Evolutionary conservation across 768 basidiomycete genomes (phyloP).

Genomic region (Calocybe indica): DNA sequence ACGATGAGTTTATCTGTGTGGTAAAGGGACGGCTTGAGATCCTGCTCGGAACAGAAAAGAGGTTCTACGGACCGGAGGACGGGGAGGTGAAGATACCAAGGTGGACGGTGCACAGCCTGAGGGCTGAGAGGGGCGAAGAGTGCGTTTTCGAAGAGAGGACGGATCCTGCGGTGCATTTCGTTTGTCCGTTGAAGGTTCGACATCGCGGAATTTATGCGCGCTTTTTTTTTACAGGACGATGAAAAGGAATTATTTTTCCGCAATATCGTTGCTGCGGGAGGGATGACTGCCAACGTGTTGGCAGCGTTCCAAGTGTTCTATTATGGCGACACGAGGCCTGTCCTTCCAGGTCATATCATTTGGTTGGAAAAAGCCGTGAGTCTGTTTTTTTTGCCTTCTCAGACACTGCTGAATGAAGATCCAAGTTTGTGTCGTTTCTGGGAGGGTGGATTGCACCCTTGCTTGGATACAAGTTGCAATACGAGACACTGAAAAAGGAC

Average conservation of each 20-base stretch:
- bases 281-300: slow-evolving; percentile 10
- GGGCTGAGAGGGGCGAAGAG: slow-evolving; percentile 18
- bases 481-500: slow-evolving; percentile 2
- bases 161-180: slow-evolving; percentile 20
- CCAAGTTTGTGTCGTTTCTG: slow-evolving; percentile 19
- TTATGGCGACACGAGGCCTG: slow-evolving; percentile 19
- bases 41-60: slow-evolving; percentile 13
- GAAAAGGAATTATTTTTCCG: slow-evolving; percentile 29
- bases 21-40: slow-evolving; percentile 23
- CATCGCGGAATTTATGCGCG: neutral
- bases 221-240: slow-evolving; percentile 14
- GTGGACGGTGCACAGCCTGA: slow-evolving; percentile 20
- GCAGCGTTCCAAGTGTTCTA: slow-evolving; percentile 17
- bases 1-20: slow-evolving; percentile 26
- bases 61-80: slow-evolving; percentile 21
- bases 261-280: slow-evolving; percentile 17
- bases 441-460: slow-evolving; percentile 19
- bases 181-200: neutral
- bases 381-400: neutral
- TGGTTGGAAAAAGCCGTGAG: slow-evolving; percentile 23
- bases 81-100: slow-evolving; percentile 23
- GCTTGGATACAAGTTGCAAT: slow-evolving; percentile 16
- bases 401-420: neutral
- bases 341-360: slow-evolving; percentile 18
- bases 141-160: slow-evolving; percentile 24